phyloP scores from a whole-genome alignment of 129 eudicot genomes.

The Helichrysum umbraculigerum region DNA sequence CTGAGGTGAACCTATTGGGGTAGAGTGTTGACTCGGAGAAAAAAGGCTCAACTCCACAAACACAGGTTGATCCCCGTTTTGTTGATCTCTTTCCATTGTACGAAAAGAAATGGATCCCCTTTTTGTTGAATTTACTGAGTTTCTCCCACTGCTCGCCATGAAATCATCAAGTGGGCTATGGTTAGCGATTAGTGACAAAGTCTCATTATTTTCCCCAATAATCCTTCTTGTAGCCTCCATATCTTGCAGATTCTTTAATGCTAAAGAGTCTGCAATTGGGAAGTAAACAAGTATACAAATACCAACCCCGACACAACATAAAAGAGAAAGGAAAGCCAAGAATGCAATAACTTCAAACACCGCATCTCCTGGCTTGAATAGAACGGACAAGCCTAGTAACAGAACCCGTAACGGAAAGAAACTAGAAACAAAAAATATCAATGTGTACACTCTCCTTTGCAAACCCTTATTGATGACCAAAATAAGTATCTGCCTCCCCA shows the following conservation, averaged over 20 bases:
- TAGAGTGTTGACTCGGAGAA: slow-evolving; percentile 55
- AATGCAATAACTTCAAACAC: slow-evolving; percentile 68
- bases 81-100: slow-evolving; percentile 58
- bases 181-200: slow-evolving; percentile 71
- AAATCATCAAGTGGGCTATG: slow-evolving; percentile 48
- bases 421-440: slow-evolving; percentile 66
- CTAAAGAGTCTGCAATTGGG: slow-evolving; percentile 88
- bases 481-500: slow-evolving; percentile 69
- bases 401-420: slow-evolving; percentile 74
- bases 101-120: slow-evolving; percentile 78
- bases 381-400: slow-evolving; percentile 82
- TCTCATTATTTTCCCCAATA: slow-evolving; percentile 52
- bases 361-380: slow-evolving; percentile 51
- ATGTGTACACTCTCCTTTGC: slow-evolving; percentile 82
- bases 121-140: slow-evolving; percentile 43
- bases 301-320: slow-evolving; percentile 76
- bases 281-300: slow-evolving; percentile 82
- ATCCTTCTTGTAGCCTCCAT: slow-evolving; percentile 59
- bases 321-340: slow-evolving; percentile 77
- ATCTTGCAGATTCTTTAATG: slow-evolving; percentile 62
- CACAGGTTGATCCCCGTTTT: slow-evolving; percentile 27
- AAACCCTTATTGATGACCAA: slow-evolving; percentile 82
- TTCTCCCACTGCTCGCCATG: slow-evolving; percentile 42
- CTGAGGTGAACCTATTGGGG: slow-evolving; percentile 66
- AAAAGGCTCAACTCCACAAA: slow-evolving; percentile 84